Evolutionary conservation across 805 yeast genomes (phyloP), one percentile per base, ranked within the genome.

Genomic region (Cyberlindnera suaveolens): DNA sequence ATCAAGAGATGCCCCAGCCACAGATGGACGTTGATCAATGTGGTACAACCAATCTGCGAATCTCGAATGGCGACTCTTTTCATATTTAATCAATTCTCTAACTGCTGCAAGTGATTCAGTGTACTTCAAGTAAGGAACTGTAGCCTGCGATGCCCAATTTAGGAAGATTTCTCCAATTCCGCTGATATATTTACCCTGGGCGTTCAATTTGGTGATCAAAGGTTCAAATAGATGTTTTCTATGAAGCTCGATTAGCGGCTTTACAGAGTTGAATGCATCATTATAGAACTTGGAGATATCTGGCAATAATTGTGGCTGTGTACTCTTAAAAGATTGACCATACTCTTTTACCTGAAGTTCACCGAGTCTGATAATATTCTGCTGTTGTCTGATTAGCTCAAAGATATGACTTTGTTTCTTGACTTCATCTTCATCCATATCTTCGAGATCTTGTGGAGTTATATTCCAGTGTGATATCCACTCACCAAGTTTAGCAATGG

Each of bases 401-500:
- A 83, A 88, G 4, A 85, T 73, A 44, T 81, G 78, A 43, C 86
- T 81, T 58, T 87, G 96, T 31, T 78, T 70, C 53, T 77, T 78
- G n/a, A 79, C 68, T 42, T 78, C 76, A 10, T 62, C 60, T 10
- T 72, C 71, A 41, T 72, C 78, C 7, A 77, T 63, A n/a, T 67
- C 72, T 17, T 68, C 59, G 23, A 80, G 56, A 38, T 79, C 82
- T 19, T 74, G 78, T 3, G 71, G 69, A 0, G 81, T 68, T 13
- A 82, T 50, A 39, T 75, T 71, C 88, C 87, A 82, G 52, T 79
- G 82, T 9, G 76, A 70, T 0, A 79, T 76, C 88, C 88, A 82
- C 45, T 78, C 78, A 1, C 69, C 70, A 5, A 70, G 61, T 1
- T 65, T 58, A 30, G 41, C 50, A 33, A 36, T 31, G 18, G 38